Percentiles rank a stretch among this genome's conserved stretches.
Conservation (phyloP, 371 early-diverging fungal species). For the Lichtheimia hyalospora region DNA sequence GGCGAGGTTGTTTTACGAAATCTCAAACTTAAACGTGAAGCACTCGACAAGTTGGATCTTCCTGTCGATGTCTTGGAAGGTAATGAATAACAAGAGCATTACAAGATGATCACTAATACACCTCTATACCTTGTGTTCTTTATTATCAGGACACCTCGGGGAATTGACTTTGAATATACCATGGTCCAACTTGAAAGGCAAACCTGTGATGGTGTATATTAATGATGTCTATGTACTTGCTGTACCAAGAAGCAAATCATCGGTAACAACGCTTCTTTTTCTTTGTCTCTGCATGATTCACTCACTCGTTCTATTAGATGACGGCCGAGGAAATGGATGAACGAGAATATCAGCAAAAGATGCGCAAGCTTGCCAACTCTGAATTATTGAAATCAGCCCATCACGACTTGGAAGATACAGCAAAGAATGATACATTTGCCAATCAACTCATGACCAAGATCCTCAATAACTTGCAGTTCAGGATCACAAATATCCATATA, state of each 20-base stretch:
- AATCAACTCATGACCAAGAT: slow-evolving; percentile 89
- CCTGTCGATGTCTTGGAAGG: slow-evolving; percentile 95
- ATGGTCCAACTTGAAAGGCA: slow-evolving; percentile 94
- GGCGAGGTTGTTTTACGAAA: slow-evolving; percentile 96
- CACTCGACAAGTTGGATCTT: slow-evolving; percentile 90
- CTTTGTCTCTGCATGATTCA: no score
- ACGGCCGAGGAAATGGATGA: slow-evolving; percentile 81
- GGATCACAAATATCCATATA: slow-evolving; percentile 94
- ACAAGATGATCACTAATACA: not conserved
- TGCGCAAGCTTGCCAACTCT: slow-evolving; percentile 79
- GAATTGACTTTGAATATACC: slow-evolving; percentile 92
- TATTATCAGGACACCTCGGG: slow-evolving; percentile 59
- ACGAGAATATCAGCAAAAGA: slow-evolving; percentile 79
- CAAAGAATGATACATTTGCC: slow-evolving; percentile 77
- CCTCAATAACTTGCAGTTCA: slow-evolving; percentile 94
- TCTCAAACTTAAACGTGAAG: slow-evolving; percentile 85
- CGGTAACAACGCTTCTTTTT: slow-evolving; percentile 11
- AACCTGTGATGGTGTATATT: slow-evolving; percentile 87
- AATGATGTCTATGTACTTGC: slow-evolving; percentile 90
- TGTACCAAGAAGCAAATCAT: slow-evolving; percentile 76
- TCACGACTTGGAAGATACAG: slow-evolving; percentile 11
- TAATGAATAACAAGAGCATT: slow-evolving; percentile 23
- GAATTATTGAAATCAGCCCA: slow-evolving; percentile 58
- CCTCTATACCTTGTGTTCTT: no score
- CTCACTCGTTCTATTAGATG: slow-evolving; percentile 39